Evolutionary conservation across 345 rosid genomes (phyloP).

Genomic region (Hibiscus trionum): DNA sequence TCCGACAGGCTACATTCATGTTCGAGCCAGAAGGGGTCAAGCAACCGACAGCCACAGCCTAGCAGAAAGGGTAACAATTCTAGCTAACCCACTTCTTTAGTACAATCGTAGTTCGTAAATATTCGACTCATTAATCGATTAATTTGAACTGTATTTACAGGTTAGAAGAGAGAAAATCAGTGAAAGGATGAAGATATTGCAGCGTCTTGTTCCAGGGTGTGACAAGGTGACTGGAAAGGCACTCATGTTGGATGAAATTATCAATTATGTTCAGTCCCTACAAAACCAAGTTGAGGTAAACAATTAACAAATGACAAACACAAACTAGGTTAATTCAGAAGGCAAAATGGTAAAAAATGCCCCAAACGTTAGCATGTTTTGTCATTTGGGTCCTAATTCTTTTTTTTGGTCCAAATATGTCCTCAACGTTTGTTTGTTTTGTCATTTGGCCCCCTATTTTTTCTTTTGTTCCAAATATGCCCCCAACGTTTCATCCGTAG

Average conservation of each 20-base stretch:
- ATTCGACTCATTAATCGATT: too few relatives aligned
- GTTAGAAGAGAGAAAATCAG: conserved; percentile 80
- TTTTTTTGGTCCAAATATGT: too few relatives aligned
- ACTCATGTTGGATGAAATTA: conserved; percentile 79
- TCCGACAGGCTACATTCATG: conserved; percentile 64
- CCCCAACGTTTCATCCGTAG: too few relatives aligned
- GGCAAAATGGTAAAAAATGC: too few relatives aligned
- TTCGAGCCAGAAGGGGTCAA: conserved; percentile 80
- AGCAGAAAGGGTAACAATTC: conserved; percentile 56
- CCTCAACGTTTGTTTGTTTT: too few relatives aligned
- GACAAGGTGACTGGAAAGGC: conserved; percentile 79
- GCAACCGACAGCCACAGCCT: conserved; percentile 75
- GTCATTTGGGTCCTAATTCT: too few relatives aligned
- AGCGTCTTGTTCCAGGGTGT: conserved; percentile 74
- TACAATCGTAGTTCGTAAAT: too few relatives aligned
- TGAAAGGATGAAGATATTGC: conserved; percentile 59
- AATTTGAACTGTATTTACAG: conserved; percentile 16
- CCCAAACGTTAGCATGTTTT: too few relatives aligned
- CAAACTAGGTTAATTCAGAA: too few relatives aligned
- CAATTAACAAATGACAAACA: neutral
- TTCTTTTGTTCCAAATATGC: too few relatives aligned
- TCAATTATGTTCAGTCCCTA: conserved; percentile 65
- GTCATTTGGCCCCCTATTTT: too few relatives aligned
- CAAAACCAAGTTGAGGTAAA: conserved; percentile 70
- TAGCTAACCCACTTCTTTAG: neutral